Base-by-base conservation (phyloP, 164 flowering plant species). In the Akebia trifoliata region DNA sequence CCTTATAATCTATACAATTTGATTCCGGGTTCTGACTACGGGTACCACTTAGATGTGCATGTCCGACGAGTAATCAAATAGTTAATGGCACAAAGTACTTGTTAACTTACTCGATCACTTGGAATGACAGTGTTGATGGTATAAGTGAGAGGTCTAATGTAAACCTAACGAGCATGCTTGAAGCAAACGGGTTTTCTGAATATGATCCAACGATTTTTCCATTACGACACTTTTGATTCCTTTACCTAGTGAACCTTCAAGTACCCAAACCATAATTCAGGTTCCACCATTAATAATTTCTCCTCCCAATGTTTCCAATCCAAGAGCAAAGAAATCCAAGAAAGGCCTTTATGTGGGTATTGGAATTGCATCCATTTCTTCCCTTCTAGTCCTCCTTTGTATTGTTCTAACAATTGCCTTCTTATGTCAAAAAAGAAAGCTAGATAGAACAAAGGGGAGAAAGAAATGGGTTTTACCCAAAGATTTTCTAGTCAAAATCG, bases 31-130 rank as follows among this genome's bases (percentile, higher is more conserved):
- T 26, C 55, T 26, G 53, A 44, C 53, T 79, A 56, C 56, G 54
- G 24, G 80, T 83, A 0, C 88, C 87, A 2, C 82, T 84, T 18
- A 57, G 82, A 45, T 84, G 95, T 52, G 90, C 90, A 57, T 84
- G 90, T 62, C 90, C 88, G 6, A 76, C 88, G 0, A 59, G 54
- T 29, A 68, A 69, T 11, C 89, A 87, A 67, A 62, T 34, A 15
- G 57, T 15, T n/a, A 48, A 55, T 21, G 87, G 86, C 12, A 66
- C 69, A 0, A 75, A 63, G 22, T 78, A 62, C 59, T 58, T 87
- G 58, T 47, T 81, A 48, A 81, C 78, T 24, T 87, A 87, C 54
- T 35, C 59, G 18, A 57, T 77, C 46, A 35, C 61, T 9, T 54
- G 57, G 73, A 65, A 63, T 1, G 80, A 87, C 3, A 4, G 39